These are phyloP conservation scores for Fusarium sp. DNA, from an alignment of 2,329 filamentous ascomycete species.

Conservation along the genomic window DNA sequence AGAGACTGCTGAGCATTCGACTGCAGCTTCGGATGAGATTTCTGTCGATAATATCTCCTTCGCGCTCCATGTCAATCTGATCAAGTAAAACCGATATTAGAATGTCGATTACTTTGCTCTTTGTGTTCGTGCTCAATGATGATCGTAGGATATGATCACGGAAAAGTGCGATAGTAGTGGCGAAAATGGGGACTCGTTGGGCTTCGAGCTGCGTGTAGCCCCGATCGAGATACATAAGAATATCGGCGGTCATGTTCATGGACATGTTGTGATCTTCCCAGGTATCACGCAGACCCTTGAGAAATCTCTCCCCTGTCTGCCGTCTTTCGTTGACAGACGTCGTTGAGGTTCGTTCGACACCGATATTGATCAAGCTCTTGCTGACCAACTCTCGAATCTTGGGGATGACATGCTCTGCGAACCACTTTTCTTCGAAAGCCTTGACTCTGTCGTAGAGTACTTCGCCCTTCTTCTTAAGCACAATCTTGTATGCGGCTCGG, in stretches of 20 bases:
- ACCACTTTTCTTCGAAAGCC: constrained; percentile 84
- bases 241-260: constrained; percentile 97
- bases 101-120: constrained; percentile 74
- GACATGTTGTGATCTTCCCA: constrained; percentile 93
- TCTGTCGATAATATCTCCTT: constrained; percentile 89
- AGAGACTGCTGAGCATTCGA: constrained; percentile 90
- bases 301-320: constrained; percentile 83
- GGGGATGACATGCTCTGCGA: constrained; percentile 78
- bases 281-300: constrained; percentile 78
- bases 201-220: constrained; percentile 77
- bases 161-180: constrained; percentile 87
- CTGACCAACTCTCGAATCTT: constrained; percentile 79
- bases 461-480: constrained; percentile 87
- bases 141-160: constrained; percentile 84
- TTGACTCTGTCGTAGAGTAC: constrained; percentile 85
- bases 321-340: constrained; percentile 83
- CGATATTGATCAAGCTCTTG: constrained; percentile 70
- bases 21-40: constrained; percentile 84
- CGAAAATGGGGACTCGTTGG: constrained; percentile 82
- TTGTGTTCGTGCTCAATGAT: constrained; percentile 59
- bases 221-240: constrained; percentile 97
- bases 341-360: constrained; percentile 67
- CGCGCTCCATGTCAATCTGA: constrained; percentile 91
- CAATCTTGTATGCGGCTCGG: constrained; percentile 92
- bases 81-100: constrained; percentile 87